Evolutionary conservation across 2,329 filamentous ascomycete species (phyloP), one percentile per base, ranked within the genome.

Genomic region (Neurospora sp.): DNA sequence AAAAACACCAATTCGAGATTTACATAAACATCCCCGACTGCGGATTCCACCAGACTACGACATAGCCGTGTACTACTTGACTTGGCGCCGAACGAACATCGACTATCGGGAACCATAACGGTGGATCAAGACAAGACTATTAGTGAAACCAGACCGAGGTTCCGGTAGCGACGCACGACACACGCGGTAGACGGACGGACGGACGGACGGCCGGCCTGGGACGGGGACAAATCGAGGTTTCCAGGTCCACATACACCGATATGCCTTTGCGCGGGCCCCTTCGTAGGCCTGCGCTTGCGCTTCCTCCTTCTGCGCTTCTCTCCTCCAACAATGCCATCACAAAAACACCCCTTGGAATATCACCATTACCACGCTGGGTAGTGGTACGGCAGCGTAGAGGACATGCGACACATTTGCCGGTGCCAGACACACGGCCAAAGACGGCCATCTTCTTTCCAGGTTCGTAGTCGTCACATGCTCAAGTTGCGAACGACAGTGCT

Each of bases 371-470:
- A 15, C 52, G 23, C 13, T 62, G 23, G 52, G 52, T 62, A 62
- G 52, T 4, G 52, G 23, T 62, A 62, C 52, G 52, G 23, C 52
- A 62, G 52, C 52, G 52, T 15, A 62, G 52, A 62, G 52, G 52
- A 33, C 52, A 62, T 62, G 52, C 52, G 23, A 62, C 52, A 62
- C 52, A 62, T 15, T 33, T 62, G 8, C 52, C 52, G 23, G 52
- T 62, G 17, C 52, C 52, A 62, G 52, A 62, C 52, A 62, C 52
- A 17, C 75, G 79, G 71, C 78, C 79, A n/a, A 79, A 77, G 76
- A 89, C 86, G 69, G 86, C 86, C 71, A 83, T 89, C 69, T 88
- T 89, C 82, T 89, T 89, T 72, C 86, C 86, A 72, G 86, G 85
- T 87, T 73, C 66, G 77, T 73, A 43, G 28, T 17, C 15, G 15